Evolutionary conservation across 805 yeast species (phyloP), one percentile per base, ranked within the genome.

Genomic region (Candida ovalis): DNA sequence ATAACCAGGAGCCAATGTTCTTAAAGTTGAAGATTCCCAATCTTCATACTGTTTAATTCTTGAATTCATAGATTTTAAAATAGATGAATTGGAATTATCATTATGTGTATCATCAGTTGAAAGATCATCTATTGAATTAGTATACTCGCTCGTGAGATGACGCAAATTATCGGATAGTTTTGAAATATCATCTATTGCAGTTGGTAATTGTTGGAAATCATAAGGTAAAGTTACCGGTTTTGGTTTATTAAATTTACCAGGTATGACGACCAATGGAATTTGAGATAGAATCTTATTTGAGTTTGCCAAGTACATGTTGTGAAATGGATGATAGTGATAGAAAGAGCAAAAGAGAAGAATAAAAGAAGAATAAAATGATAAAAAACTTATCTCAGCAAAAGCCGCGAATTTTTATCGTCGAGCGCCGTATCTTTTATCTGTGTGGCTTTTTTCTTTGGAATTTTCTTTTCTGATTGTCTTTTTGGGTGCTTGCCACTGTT

Each of bases 1-100:
- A 42, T 63, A 63, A 1, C 68, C 68, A 8, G 68, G 68, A 1
- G 60, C 61, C 43, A 54, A 48, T 24, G 39, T 42, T 19, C 57
- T 44, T 2, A 57, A 44, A 12, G 53, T 52, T 13, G 41, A 15
- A 12, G 39, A 52, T 45, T 60, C 63, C 67, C 67, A 63, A 1
- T 50, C 45, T 3, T 44, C 33, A 33, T 52, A 62, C 40, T 23
- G 35, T 12, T 23, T 42, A 40, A 21, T 18, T 30, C 15, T 30
- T 13, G 35, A 30, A 8, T 8, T 12, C 12, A 8, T 27, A 27
- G 30, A 8, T 8, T 27, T 27, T 8, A 27, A 27, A 8, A 27
- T 12, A 8, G 30, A 32, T 32, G 18, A 12, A 32, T 32, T 35
- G 19, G 38, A 15, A 17, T 6, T 17, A 17, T 8, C 17, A 10